Conservation (phyloP, 139 green algal species). For the Bryopsis sp. region DNA sequence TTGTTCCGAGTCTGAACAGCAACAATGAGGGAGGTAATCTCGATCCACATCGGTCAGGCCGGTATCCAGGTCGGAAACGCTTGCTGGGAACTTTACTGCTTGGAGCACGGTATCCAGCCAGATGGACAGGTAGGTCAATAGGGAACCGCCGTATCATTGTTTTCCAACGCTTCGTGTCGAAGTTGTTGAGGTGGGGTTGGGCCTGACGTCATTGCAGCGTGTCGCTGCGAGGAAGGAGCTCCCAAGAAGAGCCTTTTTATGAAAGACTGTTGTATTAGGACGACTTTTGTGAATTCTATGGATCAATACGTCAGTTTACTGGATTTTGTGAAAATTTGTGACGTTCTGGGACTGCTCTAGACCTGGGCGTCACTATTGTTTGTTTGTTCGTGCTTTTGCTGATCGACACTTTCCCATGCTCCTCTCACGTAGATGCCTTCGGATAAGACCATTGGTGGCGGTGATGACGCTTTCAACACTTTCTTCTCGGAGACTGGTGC, state of each 20-base stretch:
- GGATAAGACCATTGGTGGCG: conserved; percentile 86
- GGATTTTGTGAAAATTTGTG: neutral
- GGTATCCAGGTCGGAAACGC: conserved; percentile 88
- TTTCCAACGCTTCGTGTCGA: no score
- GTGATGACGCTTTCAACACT: conserved; percentile 96
- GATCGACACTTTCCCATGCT: neutral
- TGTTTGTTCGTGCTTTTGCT: neutral
- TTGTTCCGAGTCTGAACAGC: conserved; percentile 8
- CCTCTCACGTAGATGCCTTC: conserved; percentile 91
- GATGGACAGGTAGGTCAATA: conserved; percentile 85
- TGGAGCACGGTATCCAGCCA: conserved; percentile 95
- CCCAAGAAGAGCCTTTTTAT: no score
- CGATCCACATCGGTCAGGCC: conserved; percentile 91
- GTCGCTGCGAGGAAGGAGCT: no score
- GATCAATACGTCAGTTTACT: no score
- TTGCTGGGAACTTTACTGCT: conserved; percentile 99
- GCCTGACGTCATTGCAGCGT: no score
- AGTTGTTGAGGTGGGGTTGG: no score
- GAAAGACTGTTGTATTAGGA: no score
- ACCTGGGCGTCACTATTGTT: neutral
- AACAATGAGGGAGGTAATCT: conserved; percentile 94
- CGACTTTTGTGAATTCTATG: no score
- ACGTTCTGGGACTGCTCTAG: neutral
- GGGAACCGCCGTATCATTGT: conserved; percentile 1
- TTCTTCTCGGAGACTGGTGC: conserved; percentile 92